Conservation (phyloP, 768 basidiomycete genomes). For the Lactarius sanguifluus region DNA sequence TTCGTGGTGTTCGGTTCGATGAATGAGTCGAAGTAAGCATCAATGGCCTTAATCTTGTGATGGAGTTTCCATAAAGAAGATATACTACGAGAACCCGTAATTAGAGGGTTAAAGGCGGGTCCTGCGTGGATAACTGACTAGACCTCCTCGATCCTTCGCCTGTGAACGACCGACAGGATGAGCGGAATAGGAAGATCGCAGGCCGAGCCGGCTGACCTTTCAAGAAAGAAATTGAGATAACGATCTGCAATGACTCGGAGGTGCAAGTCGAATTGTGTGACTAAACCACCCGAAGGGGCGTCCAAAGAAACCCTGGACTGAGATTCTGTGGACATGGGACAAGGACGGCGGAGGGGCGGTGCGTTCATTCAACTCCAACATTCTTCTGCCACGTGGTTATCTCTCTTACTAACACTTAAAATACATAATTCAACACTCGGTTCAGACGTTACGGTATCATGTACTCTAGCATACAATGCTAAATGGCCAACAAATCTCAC, state of each 20-base stretch:
- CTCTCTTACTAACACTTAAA: not conserved
- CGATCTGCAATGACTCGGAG: slow-evolving; percentile 69
- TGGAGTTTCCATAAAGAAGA: slow-evolving; percentile 74
- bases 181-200: slow-evolving; percentile 23
- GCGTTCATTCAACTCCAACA: not conserved
- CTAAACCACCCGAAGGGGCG: slow-evolving; percentile 41
- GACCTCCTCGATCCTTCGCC: slow-evolving; percentile 79
- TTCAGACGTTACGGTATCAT: not conserved
- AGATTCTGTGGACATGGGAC: slow-evolving; percentile 21
- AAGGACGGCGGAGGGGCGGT: not conserved
- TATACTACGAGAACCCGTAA: slow-evolving; percentile 46
- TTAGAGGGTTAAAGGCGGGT: slow-evolving; percentile 1
- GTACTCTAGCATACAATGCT: not conserved
- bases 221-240: slow-evolving; percentile 82
- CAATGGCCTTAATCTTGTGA: slow-evolving; percentile 66
- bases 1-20: slow-evolving; percentile 62
- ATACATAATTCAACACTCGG: not conserved
- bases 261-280: slow-evolving; percentile 71
- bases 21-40: slow-evolving; percentile 72
- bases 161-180: slow-evolving; percentile 35
- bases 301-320: slow-evolving; percentile 25
- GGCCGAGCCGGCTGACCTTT: slow-evolving; percentile 55
- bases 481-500: not conserved
- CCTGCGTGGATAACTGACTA: slow-evolving; percentile 55
- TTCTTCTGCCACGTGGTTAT: slow-evolving; percentile 20